phyloP scores from a whole-genome alignment of 805 yeast species.

The Wickerhamomyces canadensis region DNA sequence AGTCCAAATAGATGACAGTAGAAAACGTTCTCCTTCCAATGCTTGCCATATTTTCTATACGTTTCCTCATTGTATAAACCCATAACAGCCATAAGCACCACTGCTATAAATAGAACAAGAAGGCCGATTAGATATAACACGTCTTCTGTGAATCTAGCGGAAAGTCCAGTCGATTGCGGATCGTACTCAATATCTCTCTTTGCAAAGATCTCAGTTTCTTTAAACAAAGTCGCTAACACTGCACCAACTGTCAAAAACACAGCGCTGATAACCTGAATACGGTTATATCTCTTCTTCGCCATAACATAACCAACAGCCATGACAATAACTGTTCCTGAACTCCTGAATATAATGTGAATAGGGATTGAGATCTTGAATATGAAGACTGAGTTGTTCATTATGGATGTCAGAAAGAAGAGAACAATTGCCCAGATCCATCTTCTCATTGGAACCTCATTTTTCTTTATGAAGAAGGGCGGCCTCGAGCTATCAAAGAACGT shows the following conservation, averaged over 20 bases:
- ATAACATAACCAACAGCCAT: slow-evolving; percentile 46
- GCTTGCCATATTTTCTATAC: slow-evolving; percentile 42
- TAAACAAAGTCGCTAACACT: slow-evolving; percentile 33
- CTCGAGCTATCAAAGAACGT: slow-evolving; percentile 27
- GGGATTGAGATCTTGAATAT: slow-evolving; percentile 55
- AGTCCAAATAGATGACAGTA: slow-evolving; percentile 52
- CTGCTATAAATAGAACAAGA: slow-evolving; percentile 39
- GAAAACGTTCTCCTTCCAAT: slow-evolving; percentile 64
- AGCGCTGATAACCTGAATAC: slow-evolving; percentile 43
- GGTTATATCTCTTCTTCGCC: slow-evolving; percentile 40
- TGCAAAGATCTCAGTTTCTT: slow-evolving; percentile 22
- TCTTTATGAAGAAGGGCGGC: slow-evolving; percentile 27
- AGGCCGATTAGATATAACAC: slow-evolving; percentile 23
- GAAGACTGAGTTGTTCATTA: slow-evolving; percentile 54
- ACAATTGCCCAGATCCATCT: slow-evolving; percentile 41
- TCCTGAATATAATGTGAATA: slow-evolving; percentile 57
- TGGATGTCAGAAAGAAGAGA: slow-evolving; percentile 43
- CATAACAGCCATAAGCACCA: slow-evolving; percentile 48
- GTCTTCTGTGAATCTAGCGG: slow-evolving; percentile 10
- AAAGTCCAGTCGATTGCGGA: slow-evolving; percentile 1
- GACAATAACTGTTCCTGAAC: slow-evolving; percentile 56
- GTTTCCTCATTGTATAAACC: slow-evolving; percentile 54
- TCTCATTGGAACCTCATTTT: slow-evolving; percentile 34
- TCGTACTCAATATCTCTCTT: slow-evolving; percentile 14
- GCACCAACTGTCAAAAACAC: slow-evolving; percentile 50